These are phyloP conservation scores for Rhizopogon vinicolor DNA, from an alignment of 768 basidiomycete genomes.

Conservation along the genomic window DNA sequence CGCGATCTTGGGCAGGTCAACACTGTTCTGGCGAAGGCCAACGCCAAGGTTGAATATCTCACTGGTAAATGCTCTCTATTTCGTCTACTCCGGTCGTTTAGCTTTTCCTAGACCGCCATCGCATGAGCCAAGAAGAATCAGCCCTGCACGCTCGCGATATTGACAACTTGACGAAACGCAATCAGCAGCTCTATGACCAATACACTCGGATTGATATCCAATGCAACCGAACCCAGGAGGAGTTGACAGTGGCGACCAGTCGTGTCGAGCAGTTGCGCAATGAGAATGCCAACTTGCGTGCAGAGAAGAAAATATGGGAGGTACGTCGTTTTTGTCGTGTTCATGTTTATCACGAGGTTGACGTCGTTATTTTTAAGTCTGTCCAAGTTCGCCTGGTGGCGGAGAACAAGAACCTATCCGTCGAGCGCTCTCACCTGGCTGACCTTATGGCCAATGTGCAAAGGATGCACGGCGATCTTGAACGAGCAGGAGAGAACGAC, in stretches of 20 bases:
- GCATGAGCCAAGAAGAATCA: constrained; percentile 67
- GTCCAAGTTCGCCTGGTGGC: constrained; percentile 78
- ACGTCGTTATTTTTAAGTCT: constrained; percentile 40
- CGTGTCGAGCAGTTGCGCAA: constrained; percentile 75
- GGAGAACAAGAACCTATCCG: constrained; percentile 75
- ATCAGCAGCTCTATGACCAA: constrained; percentile 69
- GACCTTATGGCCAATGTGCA: constrained; percentile 89
- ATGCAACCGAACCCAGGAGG: constrained; percentile 62
- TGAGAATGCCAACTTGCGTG: constrained; percentile 82
- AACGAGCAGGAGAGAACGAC: constrained; percentile 80
- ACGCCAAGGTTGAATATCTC: constrained; percentile 76
- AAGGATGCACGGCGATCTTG: constrained; percentile 85
- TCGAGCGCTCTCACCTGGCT: constrained; percentile 80
- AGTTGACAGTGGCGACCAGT: constrained; percentile 53
- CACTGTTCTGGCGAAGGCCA: constrained; percentile 74
- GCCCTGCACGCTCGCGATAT: constrained; percentile 58
- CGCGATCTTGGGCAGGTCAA: constrained; percentile 61
- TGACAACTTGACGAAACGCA: constrained; percentile 61
- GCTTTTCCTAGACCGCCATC: constrained; percentile 52
- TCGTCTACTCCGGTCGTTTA: constrained; percentile 2
- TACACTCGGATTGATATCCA: constrained; percentile 74
- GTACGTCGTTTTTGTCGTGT: constrained; percentile 33
- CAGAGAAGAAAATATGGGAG: constrained; percentile 94
- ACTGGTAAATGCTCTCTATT: constrained; percentile 46
- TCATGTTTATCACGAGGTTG: background rate